phyloP scores from a whole-genome alignment of 2,329 filamentous ascomycete genomes.

The Elsinoe necatrix region DNA sequence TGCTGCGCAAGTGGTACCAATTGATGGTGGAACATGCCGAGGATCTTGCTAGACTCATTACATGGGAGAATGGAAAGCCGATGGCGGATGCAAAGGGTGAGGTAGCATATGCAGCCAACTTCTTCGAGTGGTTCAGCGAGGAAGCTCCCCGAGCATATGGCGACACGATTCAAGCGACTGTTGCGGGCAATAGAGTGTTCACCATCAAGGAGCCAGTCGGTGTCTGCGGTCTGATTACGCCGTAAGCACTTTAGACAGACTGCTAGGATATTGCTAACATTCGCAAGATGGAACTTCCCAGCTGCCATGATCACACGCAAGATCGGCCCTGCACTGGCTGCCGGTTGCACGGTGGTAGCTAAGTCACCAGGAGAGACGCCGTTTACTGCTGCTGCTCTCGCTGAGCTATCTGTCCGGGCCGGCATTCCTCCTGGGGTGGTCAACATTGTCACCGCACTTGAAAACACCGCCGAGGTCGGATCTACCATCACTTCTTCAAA shows the following conservation, averaged over 20 bases:
- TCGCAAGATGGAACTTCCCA: slow-evolving; percentile 20
- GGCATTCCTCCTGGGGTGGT: slow-evolving; percentile 86
- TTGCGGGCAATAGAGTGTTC: slow-evolving; percentile 64
- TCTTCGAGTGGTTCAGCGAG: slow-evolving; percentile 75
- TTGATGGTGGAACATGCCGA: slow-evolving; percentile 69
- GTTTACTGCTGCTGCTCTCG: slow-evolving; percentile 78
- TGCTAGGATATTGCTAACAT: not conserved
- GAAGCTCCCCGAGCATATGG: slow-evolving; percentile 68
- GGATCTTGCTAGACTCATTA: slow-evolving; percentile 74
- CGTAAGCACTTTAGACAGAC: slow-evolving; percentile 34
- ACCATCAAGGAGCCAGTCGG: slow-evolving; percentile 78
- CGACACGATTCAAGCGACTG: slow-evolving; percentile 61
- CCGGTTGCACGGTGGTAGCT: slow-evolving; percentile 88
- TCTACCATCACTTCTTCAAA: slow-evolving; percentile 66
- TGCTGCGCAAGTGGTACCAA: slow-evolving; percentile 75
- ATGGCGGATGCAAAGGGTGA: slow-evolving; percentile 65
- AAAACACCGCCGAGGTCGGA: slow-evolving; percentile 75
- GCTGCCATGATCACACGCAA: slow-evolving; percentile 37
- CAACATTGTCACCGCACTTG: slow-evolving; percentile 72
- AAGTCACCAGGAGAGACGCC: slow-evolving; percentile 92
- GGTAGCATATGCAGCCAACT: slow-evolving; percentile 62
- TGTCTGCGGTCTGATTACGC: slow-evolving; percentile 73
- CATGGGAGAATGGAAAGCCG: slow-evolving; percentile 86
- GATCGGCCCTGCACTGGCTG: slow-evolving; percentile 63
- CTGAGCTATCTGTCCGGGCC: slow-evolving; percentile 76